Conservation (phyloP, 129 eudicot genomes). For the Helianthus tuberosus region DNA sequence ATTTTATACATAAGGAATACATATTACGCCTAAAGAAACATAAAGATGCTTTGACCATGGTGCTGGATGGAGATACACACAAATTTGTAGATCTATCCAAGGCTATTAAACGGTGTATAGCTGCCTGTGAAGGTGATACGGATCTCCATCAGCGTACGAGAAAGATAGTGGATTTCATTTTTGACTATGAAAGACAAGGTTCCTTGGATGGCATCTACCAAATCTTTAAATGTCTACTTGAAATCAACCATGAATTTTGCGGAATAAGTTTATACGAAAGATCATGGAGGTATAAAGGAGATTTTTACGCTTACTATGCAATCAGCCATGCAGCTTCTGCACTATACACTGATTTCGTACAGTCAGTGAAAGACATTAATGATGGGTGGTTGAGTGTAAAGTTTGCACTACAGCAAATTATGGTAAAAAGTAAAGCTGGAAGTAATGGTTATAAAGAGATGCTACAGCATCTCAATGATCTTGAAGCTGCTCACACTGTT, state of each 20-base stretch:
- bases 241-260: background rate
- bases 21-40: background rate
- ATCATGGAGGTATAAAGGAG: too few relatives aligned
- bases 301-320: background rate
- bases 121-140: background rate
- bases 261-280: too few relatives aligned
- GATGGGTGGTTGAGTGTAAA: conserved; percentile 6
- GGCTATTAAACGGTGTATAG: background rate
- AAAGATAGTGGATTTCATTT: background rate
- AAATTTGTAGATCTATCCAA: too few relatives aligned
- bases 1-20: background rate
- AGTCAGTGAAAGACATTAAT: background rate
- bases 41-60: background rate
- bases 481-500: conserved; percentile 20
- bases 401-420: conserved; percentile 6
- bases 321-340: background rate
- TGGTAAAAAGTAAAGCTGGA: conserved; percentile 1
- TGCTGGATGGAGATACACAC: too few relatives aligned
- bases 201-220: conserved; percentile 12
- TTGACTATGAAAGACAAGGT: background rate
- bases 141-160: background rate
- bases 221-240: background rate
- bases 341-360: conserved; percentile 13
- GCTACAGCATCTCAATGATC: conserved; percentile 3
- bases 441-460: conserved; percentile 4